A percentile compares a stretch with the other conserved stretches of the same genome.
These are phyloP conservation scores for Citrus maxima DNA, from an alignment of 345 rosid genomes.

Conservation along the genomic window DNA sequence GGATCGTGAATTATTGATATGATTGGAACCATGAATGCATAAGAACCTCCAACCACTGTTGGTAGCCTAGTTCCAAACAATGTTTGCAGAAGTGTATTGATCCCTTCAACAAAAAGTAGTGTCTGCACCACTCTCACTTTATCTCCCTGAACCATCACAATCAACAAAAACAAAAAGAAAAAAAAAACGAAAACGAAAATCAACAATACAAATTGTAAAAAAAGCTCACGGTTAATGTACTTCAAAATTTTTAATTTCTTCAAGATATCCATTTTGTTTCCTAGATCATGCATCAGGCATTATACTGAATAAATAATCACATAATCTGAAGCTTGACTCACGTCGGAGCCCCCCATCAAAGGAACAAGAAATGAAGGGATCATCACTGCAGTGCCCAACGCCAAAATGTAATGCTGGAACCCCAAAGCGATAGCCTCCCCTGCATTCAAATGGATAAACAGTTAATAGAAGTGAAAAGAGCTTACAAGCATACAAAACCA, in stretches of 20 bases:
- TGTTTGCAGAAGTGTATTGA: conserved; percentile 88
- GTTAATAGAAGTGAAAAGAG: background rate
- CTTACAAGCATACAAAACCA: background rate
- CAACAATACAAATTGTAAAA: background rate
- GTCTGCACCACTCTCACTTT: conserved; percentile 96
- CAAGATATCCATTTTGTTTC: background rate
- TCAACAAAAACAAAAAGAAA: background rate
- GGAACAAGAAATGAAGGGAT: conserved; percentile 98
- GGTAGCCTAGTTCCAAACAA: conserved; percentile 93
- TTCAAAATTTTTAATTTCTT: background rate
- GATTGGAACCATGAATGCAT: conserved; percentile 95
- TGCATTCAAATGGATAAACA: conserved; percentile 33
- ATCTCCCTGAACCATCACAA: conserved; percentile 61
- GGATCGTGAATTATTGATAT: conserved; percentile 89
- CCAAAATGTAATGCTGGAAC: conserved; percentile 91
- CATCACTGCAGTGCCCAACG: conserved; percentile 98
- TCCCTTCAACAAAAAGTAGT: conserved; percentile 83
- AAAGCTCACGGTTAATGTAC: background rate
- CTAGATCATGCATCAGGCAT: background rate
- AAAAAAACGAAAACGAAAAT: background rate
- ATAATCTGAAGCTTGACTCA: conserved; percentile 30
- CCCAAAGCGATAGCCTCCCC: conserved; percentile 94
- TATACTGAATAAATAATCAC: background rate
- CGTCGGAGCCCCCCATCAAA: conserved; percentile 91
- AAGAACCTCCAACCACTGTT: conserved; percentile 94